Evolutionary conservation across 2,329 filamentous ascomycete genomes (phyloP).

Genomic region (Calonectria ilicicola): DNA sequence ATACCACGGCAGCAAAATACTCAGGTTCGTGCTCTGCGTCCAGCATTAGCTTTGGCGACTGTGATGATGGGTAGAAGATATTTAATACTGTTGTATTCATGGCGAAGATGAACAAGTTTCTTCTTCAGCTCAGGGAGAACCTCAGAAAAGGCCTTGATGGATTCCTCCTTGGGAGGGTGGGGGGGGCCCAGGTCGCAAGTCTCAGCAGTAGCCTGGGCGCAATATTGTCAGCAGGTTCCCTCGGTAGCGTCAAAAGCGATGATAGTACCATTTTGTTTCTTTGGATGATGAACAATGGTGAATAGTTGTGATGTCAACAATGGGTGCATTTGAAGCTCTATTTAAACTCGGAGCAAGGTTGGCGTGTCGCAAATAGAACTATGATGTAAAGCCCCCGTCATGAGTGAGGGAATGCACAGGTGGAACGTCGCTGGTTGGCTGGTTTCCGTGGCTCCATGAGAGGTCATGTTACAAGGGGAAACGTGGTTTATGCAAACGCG

Average conservation of each 20-base stretch:
- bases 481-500: background rate
- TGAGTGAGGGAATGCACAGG: background rate
- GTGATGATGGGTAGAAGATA: background rate
- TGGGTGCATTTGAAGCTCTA: background rate
- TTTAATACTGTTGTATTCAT: constrained; percentile 56
- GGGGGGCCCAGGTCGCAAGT: constrained; percentile 62
- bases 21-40: constrained; percentile 63
- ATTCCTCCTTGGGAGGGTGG: constrained; percentile 63
- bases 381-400: constrained; percentile 15
- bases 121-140: constrained; percentile 65
- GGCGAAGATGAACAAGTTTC: constrained; percentile 61
- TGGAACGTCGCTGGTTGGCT: constrained; percentile 2
- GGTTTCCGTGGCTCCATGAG: background rate
- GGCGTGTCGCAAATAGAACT: background rate
- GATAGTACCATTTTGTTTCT: constrained; percentile 33
- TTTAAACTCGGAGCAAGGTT: constrained; percentile 4
- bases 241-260: background rate
- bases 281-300: background rate
- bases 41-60: constrained; percentile 7
- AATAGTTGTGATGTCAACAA: background rate
- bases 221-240: constrained; percentile 8
- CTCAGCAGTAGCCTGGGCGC: constrained; percentile 60
- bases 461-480: background rate
- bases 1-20: constrained; percentile 64
- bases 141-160: constrained; percentile 61